A percentile compares a stretch with the other conserved stretches of the same genome.
Conservation (phyloP, 1,284 basidiomycete species). For the Sphagnurus paluster region DNA sequence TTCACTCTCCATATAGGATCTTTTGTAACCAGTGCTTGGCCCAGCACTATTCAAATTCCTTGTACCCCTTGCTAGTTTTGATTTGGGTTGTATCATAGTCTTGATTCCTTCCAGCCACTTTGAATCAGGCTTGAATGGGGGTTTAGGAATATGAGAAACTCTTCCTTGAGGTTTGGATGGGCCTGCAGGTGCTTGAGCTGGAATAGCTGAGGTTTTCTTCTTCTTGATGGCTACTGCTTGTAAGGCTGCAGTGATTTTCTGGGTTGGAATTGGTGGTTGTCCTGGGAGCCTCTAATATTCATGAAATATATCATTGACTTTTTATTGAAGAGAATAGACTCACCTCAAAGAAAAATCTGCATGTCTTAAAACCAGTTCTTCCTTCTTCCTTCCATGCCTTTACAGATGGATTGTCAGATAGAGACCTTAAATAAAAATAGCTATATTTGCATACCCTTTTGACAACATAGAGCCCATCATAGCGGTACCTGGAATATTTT, state of each 20-base stretch:
- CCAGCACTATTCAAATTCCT: too few relatives aligned
- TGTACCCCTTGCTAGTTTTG: not conserved
- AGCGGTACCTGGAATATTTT: slow-evolving; percentile 13
- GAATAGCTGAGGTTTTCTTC: too few relatives aligned
- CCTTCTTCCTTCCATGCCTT: slow-evolving; percentile 18
- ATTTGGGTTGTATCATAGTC: not conserved
- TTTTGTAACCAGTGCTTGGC: too few relatives aligned
- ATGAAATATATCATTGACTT: not conserved
- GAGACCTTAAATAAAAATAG: not conserved
- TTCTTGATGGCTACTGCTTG: not conserved
- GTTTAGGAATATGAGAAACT: not conserved
- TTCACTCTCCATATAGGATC: too few relatives aligned
- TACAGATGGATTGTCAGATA: not conserved
- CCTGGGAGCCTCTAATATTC: not conserved
- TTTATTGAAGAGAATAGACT: not conserved
- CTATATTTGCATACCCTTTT: slow-evolving; percentile 4
- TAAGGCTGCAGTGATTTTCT: not conserved
- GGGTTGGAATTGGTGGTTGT: not conserved
- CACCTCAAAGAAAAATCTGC: slow-evolving; percentile 17
- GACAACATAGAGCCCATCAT: slow-evolving; percentile 19
- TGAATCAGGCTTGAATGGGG: not conserved
- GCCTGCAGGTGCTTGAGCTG: not conserved
- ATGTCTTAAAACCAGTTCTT: slow-evolving; percentile 16
- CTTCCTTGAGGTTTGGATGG: not conserved
- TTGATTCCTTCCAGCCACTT: not conserved